Evolutionary conservation across 345 rosid species (phyloP), one percentile per base, ranked within the genome.

Genomic region (Salix udensis): DNA sequence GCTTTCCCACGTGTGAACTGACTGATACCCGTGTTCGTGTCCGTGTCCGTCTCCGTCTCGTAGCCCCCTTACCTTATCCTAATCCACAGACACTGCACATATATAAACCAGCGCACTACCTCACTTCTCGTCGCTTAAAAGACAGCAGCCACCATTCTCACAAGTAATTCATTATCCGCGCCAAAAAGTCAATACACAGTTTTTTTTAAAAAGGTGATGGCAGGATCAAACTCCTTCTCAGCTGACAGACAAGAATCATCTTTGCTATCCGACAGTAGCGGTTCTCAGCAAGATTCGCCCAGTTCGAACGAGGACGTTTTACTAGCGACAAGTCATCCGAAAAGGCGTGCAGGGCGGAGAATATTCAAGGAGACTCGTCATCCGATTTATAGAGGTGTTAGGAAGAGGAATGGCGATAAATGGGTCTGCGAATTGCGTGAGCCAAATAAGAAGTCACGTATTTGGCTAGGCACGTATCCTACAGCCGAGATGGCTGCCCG

Each of bases 381-480:
- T 34, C 97, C 97, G 0, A 77, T 92, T 62, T 92, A 70, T 68
- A 87, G 94, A 78, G 97, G 97, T 0, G 88, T 92, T 14, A 76
- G 97, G 2, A 76, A 71, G 37, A 86, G 94, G 68, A 89, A 92
- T 71, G 87, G 80, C 0, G 80, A 88, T 74, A 91, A 87, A 72
- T 92, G 97, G 97, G 97, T 92, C 3, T 89, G 94, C 36, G 97
- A 92, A 60, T 30, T 92, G 42, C 83, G 97, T 0, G 91, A 88
- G 42, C 97, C 94, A 0, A 87, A 60, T 28, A 83, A 85, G 62
- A 85, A 88, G 64, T 73, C 90, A 0, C 88, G 97, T 4, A 86
- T 92, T 12, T 92, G 97, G 94, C 90, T 92, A 1, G 97, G 97
- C 0, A 92, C 97, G 5, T 92, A 90, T 66, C 90, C 94, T 1